Conservation (phyloP, 179 eudicot genomes). For the Amaranthus tricolor region DNA sequence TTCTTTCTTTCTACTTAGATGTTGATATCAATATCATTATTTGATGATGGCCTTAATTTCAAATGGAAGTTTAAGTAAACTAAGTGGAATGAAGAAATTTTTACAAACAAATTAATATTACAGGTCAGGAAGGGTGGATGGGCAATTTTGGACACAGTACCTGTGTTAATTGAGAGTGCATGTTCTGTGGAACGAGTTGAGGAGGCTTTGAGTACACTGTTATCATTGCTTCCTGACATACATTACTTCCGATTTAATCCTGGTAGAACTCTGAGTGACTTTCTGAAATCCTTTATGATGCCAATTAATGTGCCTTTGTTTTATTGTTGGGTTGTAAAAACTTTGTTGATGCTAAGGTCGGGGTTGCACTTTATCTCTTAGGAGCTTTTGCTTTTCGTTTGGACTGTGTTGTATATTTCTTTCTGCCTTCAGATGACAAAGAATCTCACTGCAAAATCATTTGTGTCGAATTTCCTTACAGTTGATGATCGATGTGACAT, state of each 20-base stretch:
- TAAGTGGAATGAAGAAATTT: background rate
- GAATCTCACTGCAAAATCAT: background rate
- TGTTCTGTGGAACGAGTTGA: constrained; percentile 96
- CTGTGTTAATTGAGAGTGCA: constrained; percentile 96
- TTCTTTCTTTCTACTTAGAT: background rate
- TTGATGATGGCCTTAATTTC: background rate
- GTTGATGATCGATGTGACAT: constrained; percentile 99
- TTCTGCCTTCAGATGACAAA: too few species aligned
- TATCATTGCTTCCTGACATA: constrained; percentile 94
- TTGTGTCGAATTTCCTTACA: constrained; percentile 27
- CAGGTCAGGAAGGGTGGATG: constrained; percentile 91
- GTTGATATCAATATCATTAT: background rate
- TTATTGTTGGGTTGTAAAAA: too few species aligned
- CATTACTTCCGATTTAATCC: constrained; percentile 93
- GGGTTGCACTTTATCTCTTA: too few species aligned
- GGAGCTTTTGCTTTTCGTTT: too few species aligned
- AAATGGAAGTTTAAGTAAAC: background rate
- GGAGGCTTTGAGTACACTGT: constrained; percentile 86
- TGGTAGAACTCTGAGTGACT: constrained; percentile 39
- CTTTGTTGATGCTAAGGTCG: too few species aligned
- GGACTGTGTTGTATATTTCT: too few species aligned
- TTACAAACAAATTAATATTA: background rate
- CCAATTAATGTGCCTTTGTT: too few species aligned
- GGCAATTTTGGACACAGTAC: constrained; percentile 96
- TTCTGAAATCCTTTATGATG: background rate